A percentile compares a stretch with the other conserved stretches of the same genome.
Conservation (phyloP, 2,329 filamentous ascomycete genomes). For the Davidsoniella eucalypti region DNA sequence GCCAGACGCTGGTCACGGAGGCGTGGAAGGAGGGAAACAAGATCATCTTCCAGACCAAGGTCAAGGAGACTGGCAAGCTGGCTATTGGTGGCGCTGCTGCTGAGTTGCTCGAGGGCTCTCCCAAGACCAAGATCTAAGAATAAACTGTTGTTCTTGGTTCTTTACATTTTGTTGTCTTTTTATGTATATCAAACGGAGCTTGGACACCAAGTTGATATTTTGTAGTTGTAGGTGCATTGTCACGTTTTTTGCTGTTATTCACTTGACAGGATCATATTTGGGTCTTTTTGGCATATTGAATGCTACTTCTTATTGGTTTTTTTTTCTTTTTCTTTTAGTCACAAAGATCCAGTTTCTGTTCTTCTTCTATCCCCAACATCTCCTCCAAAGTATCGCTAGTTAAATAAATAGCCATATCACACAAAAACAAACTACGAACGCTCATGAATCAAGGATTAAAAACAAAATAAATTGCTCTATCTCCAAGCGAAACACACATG, state of each 20-base stretch:
- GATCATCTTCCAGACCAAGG: conserved; percentile 71
- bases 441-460: too few species aligned
- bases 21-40: conserved; percentile 81
- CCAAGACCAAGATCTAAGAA: conserved; percentile 11
- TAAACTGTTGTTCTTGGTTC: too few species aligned
- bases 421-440: too few species aligned
- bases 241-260: neutral
- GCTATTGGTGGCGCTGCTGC: conserved; percentile 68
- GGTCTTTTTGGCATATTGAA: neutral
- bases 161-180: too few species aligned
- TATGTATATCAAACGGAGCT: too few species aligned
- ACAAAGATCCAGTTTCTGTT: neutral
- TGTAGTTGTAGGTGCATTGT: too few species aligned
- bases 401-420: too few species aligned
- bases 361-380: too few species aligned
- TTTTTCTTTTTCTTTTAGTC: neutral
- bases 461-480: too few species aligned
- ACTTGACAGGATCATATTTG: neutral
- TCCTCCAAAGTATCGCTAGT: too few species aligned
- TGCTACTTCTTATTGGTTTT: neutral
- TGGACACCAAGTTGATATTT: too few species aligned
- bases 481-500: too few species aligned
- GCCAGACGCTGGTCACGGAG: conserved; percentile 80
- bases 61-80: conserved; percentile 84
- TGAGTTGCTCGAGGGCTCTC: conserved; percentile 39